Base-by-base conservation (phyloP, 208 protist species). In the Trypanosoma scelopori region DNA sequence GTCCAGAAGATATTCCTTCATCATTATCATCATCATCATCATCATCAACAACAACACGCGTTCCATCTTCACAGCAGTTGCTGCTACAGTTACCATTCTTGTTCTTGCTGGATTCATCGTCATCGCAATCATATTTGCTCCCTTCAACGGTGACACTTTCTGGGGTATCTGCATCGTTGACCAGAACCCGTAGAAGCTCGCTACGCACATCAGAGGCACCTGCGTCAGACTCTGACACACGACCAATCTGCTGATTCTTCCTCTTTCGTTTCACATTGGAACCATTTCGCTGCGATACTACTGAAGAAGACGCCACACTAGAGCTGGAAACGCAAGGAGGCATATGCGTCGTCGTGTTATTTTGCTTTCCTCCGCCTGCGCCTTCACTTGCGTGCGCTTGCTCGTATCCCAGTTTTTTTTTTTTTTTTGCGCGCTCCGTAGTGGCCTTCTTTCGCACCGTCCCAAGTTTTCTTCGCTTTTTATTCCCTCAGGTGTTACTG, bases 401-500 rank as follows among this genome's bases (percentile, higher is more conserved):
- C 30, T 37, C 55, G 22, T 27, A 9, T 47, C 30, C n/a, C 3
- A 28, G 12, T 60, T 25, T 25, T 47, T 22, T 60, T 48, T 47
- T 20, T 25, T 27, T n/a, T n/a, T n/a, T n/a, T n/a, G n/a, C n/a
- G n/a, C n/a, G n/a, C n/a, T n/a, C n/a, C n/a, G n/a, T n/a, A n/a
- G n/a, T n/a, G n/a, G n/a, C n/a, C n/a, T n/a, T n/a, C n/a, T n/a
- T n/a, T n/a, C n/a, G n/a, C n/a, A n/a, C n/a, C n/a, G n/a, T n/a
- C n/a, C n/a, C n/a, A n/a, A n/a, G 16, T 48, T 60, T 60, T 27
- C 28, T 60, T 47, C 27, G 45, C 27, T 15, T 60, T 60, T n/a
- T n/a, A n/a, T n/a, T n/a, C n/a, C n/a, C n/a, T n/a, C n/a, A n/a
- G n/a, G n/a, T n/a, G n/a, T n/a, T n/a, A n/a, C n/a, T n/a, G 20